Evolutionary conservation across 805 yeast species (phyloP).

Genomic region (Candida boidinii): DNA sequence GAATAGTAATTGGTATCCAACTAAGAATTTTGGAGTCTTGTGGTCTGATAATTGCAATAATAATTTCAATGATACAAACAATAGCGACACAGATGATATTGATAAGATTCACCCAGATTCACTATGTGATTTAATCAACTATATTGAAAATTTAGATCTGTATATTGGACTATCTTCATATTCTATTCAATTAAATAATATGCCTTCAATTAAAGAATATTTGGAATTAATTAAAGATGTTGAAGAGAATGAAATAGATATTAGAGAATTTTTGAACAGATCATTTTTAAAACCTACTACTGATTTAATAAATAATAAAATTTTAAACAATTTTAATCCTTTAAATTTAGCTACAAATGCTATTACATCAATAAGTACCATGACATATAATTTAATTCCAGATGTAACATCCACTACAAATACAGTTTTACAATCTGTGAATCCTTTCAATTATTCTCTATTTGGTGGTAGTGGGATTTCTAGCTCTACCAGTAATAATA

Average conservation of each 20-base stretch:
- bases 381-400: too few species aligned
- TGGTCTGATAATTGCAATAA: too few species aligned
- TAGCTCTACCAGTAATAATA: too few species aligned
- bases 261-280: conserved; percentile 17
- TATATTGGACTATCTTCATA: conserved; percentile 18
- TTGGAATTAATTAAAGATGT: conserved; percentile 6
- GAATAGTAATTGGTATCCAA: conserved; percentile 22
- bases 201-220: conserved; percentile 17
- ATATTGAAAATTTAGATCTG: conserved; percentile 19
- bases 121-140: conserved; percentile 10
- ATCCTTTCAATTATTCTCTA: too few species aligned
- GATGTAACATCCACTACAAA: too few species aligned
- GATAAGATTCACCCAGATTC: conserved; percentile 14
- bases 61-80: too few species aligned
- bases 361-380: too few species aligned
- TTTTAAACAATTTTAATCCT: too few species aligned
- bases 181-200: conserved; percentile 15
- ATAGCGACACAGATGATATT: too few species aligned
- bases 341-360: conserved; percentile 16
- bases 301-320: too few species aligned
- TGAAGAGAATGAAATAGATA: conserved; percentile 12
- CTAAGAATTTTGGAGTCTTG: conserved; percentile 23
- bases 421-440: too few species aligned
- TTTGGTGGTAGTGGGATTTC: too few species aligned
- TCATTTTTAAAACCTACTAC: conserved; percentile 21